phyloP scores from a whole-genome alignment of 192 early-diverging fungal genomes.

The Diversispora epigaea region DNA sequence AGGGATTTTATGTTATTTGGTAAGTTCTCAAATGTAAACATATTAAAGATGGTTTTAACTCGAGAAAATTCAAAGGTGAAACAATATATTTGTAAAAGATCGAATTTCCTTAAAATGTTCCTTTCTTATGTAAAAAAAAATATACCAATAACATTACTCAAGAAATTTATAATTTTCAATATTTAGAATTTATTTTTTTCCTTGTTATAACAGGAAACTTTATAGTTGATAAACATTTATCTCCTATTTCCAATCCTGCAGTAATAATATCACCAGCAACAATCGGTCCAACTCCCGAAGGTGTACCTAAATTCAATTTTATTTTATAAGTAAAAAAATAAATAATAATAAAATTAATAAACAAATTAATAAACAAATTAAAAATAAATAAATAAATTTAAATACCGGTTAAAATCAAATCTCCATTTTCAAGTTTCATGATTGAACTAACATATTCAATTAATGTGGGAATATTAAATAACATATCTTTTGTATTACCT shows the following conservation, averaged over 20 bases:
- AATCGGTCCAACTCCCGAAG: constrained; percentile 84
- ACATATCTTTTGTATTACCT: constrained; percentile 89
- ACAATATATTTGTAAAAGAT: too few relatives aligned
- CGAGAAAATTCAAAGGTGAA: too few relatives aligned
- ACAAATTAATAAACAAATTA: background rate
- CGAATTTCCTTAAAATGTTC: too few relatives aligned
- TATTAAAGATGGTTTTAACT: too few relatives aligned
- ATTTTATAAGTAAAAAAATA: constrained; percentile 3
- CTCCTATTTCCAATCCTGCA: constrained; percentile 59
- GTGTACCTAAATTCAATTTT: constrained; percentile 57
- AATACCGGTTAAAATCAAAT: constrained; percentile 83
- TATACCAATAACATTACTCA: too few relatives aligned
- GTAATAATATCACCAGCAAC: constrained; percentile 73
- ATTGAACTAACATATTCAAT: constrained; percentile 79
- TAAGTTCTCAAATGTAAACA: too few relatives aligned
- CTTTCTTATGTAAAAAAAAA: too few relatives aligned
- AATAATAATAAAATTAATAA: background rate
- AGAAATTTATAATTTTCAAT: too few relatives aligned
- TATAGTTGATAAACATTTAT: constrained; percentile 49
- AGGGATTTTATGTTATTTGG: too few relatives aligned
- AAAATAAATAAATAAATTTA: background rate
- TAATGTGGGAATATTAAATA: constrained; percentile 84
- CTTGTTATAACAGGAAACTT: constrained; percentile 50
- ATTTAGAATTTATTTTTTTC: background rate
- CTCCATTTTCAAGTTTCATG: constrained; percentile 88